Conservation (phyloP, 73 alveolate genomes). For the Uronychia binucleata region DNA sequence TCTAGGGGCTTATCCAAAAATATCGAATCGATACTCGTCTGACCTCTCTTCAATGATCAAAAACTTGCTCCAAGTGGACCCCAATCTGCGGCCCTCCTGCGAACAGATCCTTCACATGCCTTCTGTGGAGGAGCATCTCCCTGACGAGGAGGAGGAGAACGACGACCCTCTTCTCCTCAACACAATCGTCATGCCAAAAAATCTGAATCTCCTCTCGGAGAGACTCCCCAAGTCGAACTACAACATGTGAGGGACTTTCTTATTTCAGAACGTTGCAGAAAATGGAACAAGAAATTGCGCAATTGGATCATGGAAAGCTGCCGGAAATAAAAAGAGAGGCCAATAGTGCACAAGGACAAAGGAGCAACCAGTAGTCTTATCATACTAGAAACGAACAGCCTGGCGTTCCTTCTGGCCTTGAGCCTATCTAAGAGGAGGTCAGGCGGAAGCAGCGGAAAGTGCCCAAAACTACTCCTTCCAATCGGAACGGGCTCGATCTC, state of each 20-base stretch:
- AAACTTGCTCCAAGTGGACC: constrained; percentile 42
- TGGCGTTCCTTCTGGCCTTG: background rate
- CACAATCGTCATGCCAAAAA: constrained; percentile 75
- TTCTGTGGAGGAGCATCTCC: constrained; percentile 45
- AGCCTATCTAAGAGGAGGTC: background rate
- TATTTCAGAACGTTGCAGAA: too few relatives aligned
- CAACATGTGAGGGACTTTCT: background rate
- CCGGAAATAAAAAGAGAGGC: background rate
- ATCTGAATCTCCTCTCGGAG: constrained; percentile 49
- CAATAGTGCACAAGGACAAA: background rate
- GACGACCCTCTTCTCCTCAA: constrained; percentile 51
- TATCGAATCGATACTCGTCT: constrained; percentile 36
- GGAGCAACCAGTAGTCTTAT: background rate
- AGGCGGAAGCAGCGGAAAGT: background rate
- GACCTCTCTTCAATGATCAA: constrained; percentile 50
- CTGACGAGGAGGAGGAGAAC: constrained; percentile 25
- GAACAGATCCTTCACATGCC: constrained; percentile 51
- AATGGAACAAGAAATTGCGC: too few relatives aligned
- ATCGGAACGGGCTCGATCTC: background rate
- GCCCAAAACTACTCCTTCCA: constrained; percentile 2
- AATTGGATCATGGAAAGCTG: background rate
- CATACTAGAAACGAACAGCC: background rate
- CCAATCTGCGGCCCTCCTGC: constrained; percentile 59
- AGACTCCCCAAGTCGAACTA: constrained; percentile 72
- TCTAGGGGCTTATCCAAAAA: constrained; percentile 49